Conservation (phyloP, 225 moss, liverwort and hornwort genomes). For the Pseudisothecium myosuroides region DNA sequence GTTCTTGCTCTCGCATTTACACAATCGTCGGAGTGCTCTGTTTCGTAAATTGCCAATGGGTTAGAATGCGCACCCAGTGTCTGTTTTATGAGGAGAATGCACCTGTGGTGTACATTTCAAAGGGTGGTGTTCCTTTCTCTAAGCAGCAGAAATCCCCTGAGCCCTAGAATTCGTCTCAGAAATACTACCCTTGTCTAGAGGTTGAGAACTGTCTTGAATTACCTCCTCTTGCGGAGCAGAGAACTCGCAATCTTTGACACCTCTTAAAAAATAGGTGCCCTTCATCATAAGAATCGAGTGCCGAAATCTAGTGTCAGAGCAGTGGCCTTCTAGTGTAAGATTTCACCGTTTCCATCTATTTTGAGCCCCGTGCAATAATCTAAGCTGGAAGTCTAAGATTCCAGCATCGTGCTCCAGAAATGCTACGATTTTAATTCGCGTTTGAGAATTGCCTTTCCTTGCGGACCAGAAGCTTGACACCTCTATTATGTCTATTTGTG, state of each 20-base stretch:
- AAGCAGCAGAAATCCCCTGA: not conserved
- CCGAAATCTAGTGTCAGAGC: not conserved
- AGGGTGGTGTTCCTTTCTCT: not conserved
- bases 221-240: not conserved
- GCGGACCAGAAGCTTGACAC: not conserved
- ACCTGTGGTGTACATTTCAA: not conserved
- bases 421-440: not conserved
- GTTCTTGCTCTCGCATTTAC: not conserved
- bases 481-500: not conserved
- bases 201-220: not conserved
- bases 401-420: not conserved
- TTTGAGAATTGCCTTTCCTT: not conserved
- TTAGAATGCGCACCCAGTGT: not conserved
- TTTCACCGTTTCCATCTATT: not conserved
- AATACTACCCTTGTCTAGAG: not conserved
- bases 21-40: not conserved
- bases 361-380: not conserved
- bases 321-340: not conserved
- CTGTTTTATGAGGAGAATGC: not conserved
- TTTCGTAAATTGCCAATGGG: not conserved
- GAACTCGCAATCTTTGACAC: not conserved
- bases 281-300: not conserved
- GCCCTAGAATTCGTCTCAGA: not conserved
- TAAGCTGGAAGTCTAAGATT: not conserved
- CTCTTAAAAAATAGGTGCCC: not conserved